Evolutionary conservation across 2,329 filamentous ascomycete species (phyloP), one percentile per base, ranked within the genome.

Genomic region (Bipolaris victoriae): DNA sequence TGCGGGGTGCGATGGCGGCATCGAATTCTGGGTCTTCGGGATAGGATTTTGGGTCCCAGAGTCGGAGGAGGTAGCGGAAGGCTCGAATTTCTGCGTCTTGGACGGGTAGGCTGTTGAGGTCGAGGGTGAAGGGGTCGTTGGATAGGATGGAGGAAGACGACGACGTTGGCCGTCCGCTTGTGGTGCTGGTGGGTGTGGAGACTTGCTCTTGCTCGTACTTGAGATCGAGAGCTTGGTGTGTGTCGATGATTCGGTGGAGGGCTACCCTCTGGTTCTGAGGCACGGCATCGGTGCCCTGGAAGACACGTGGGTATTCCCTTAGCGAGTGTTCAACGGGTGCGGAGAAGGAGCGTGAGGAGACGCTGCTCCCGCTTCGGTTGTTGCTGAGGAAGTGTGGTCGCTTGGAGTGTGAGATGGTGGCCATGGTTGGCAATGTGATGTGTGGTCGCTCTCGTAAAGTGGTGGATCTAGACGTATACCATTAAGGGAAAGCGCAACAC

Each of bases 11-110:
- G 1, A 69, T 39, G 13, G 49, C 61, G 9, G 55, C 35, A 16
- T 68, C 66, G 16, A 69, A 64, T 2, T 67, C 62, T 1, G 58
- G 44, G 39, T 70, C 67, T 3, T 29, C 18, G 5, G 62, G 45
- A 11, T 48, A 31, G 29, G 52, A 50, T 6, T 50, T 57, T 5
- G 49, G 40, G 33, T 69, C 66, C 66, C 66, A 69, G n/a, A 53
- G 55, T 20, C 65, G 56, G 3, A 66, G 57, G 1, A 70, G 49
- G 49, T 70, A 67, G 24, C 48, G 55, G 41, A 69, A 70, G 2
- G 65, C 52, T 39, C 66, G 66, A 3, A 69, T 55, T 58, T 70
- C 67, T 44, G 59, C 62, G 24, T 67, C 55, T 9, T 62, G 53
- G 1, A 69, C 43, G 10, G 56, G 51, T 15, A 64, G 31, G 29